phyloP scores from a whole-genome alignment of 768 basidiomycete species.

The Xerocomellus intermedius region DNA sequence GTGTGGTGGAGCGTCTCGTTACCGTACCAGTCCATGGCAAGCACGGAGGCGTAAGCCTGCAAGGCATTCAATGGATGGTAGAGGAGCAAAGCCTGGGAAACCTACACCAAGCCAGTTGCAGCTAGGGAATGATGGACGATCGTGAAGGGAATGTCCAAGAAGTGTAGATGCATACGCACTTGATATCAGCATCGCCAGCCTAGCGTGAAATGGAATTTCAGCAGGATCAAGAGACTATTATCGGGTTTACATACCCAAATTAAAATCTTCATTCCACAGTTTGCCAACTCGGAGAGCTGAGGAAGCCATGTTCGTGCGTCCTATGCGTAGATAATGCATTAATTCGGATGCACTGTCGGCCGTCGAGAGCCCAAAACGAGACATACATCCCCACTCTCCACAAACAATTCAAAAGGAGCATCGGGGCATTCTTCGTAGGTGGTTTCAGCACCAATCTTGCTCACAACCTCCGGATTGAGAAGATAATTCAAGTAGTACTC shows the following conservation, averaged over 20 bases:
- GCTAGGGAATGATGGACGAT: neutral
- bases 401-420: constrained; percentile 42
- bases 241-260: constrained; percentile 36
- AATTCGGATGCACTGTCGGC: neutral
- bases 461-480: constrained; percentile 32
- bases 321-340: constrained; percentile 9
- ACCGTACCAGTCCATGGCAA: constrained; percentile 49
- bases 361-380: neutral
- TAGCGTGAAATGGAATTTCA: constrained; percentile 3
- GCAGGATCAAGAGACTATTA: neutral
- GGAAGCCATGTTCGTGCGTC: constrained; percentile 39
- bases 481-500: constrained; percentile 54
- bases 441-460: constrained; percentile 51
- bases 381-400: constrained; percentile 53
- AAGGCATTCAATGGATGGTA: neutral
- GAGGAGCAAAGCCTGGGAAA: neutral
- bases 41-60: constrained; percentile 36
- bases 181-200: constrained; percentile 32
- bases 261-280: constrained; percentile 38
- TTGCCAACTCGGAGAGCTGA: constrained; percentile 34
- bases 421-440: constrained; percentile 50
- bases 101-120: constrained; percentile 37
- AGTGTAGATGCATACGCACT: constrained; percentile 10
- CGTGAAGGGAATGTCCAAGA: neutral
- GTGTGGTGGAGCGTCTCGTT: constrained; percentile 39